Conservation (phyloP, 495 filamentous ascomycete species). For the Hyaloscypha bicolor region DNA sequence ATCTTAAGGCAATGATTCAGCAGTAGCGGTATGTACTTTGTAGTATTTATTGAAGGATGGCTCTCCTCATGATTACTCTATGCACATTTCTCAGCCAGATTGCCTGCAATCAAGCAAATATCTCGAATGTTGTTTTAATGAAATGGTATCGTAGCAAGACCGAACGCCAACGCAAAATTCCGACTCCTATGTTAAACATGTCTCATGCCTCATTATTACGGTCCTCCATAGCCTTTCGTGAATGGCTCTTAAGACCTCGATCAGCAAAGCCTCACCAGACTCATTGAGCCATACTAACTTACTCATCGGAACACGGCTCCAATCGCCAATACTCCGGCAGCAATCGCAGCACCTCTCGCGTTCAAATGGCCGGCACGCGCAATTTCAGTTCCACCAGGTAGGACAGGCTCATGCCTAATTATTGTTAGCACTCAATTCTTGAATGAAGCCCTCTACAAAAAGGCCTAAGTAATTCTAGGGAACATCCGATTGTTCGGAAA, state of each 20-base stretch:
- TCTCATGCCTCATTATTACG: background rate
- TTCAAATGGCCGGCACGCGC: conserved; percentile 19
- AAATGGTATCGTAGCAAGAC: conserved; percentile 4
- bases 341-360: conserved; percentile 5
- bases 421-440: background rate
- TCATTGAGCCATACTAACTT: background rate
- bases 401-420: conserved; percentile 41
- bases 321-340: conserved; percentile 4
- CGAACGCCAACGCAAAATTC: conserved; percentile 3
- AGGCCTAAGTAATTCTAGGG: background rate
- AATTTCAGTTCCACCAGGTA: conserved; percentile 34
- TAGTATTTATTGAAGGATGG: background rate
- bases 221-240: background rate
- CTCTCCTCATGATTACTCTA: background rate
- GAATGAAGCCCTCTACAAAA: no score
- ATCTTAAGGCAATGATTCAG: no score
- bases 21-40: background rate
- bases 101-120: conserved; percentile 18
- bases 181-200: background rate
- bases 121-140: background rate
- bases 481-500: no score
- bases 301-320: conserved; percentile 13
- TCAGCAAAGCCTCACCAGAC: background rate
- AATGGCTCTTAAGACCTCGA: background rate
- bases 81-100: conserved; percentile 4